Evolutionary conservation across 805 yeast genomes (phyloP).

Genomic region (Metschnikowia corniflorae): DNA sequence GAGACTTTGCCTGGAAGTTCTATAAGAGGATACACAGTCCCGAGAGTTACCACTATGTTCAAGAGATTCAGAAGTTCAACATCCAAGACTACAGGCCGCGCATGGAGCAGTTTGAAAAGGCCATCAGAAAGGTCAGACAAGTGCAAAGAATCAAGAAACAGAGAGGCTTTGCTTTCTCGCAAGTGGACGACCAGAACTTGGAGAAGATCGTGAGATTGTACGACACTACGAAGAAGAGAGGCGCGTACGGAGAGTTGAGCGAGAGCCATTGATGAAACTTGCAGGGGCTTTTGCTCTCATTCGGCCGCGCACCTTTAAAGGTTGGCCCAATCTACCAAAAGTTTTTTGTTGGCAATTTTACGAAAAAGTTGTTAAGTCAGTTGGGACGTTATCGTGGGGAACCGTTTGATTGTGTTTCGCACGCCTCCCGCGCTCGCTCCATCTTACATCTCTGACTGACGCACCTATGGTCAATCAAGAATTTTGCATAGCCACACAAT

Average conservation of each 20-base stretch:
- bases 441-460: too few relatives aligned
- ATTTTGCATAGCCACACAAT: too few relatives aligned
- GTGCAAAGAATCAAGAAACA: constrained; percentile 97
- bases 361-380: too few relatives aligned
- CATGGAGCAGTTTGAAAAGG: constrained; percentile 93
- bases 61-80: constrained; percentile 93
- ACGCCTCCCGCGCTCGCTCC: too few relatives aligned
- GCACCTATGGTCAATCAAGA: too few relatives aligned
- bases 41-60: constrained; percentile 90
- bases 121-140: constrained; percentile 95
- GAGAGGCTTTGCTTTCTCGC: constrained; percentile 97
- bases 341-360: too few relatives aligned
- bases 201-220: constrained; percentile 88
- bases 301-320: too few relatives aligned
- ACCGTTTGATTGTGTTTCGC: too few relatives aligned
- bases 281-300: too few relatives aligned
- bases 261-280: constrained; percentile 25
- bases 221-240: constrained; percentile 86
- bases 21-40: constrained; percentile 90
- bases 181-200: constrained; percentile 86
- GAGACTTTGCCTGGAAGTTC: constrained; percentile 94
- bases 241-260: constrained; percentile 56
- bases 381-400: too few relatives aligned
- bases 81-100: constrained; percentile 94
- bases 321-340: too few relatives aligned